phyloP scores from a whole-genome alignment of 2,329 filamentous ascomycete species.

The Orbilia oligospora region DNA sequence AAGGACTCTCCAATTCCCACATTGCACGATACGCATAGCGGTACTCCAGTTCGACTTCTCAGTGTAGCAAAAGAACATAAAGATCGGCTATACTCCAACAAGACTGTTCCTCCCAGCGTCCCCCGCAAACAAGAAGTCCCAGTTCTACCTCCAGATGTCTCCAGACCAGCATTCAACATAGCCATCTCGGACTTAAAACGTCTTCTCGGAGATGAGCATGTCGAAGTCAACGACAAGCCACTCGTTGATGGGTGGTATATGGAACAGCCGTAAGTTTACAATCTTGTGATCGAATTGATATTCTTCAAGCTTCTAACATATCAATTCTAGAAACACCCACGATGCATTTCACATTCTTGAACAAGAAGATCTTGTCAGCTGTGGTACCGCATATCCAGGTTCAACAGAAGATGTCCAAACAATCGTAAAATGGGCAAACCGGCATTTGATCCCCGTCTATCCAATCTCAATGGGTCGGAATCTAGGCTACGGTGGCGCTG shows the following conservation, averaged over 20 bases:
- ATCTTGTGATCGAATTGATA: background rate
- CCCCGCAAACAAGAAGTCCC: conserved; percentile 64
- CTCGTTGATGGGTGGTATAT: conserved; percentile 67
- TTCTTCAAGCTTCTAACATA: background rate
- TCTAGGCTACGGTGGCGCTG: conserved; percentile 73
- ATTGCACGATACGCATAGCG: conserved; percentile 66
- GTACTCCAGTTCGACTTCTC: conserved; percentile 67
- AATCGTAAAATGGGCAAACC: conserved; percentile 69
- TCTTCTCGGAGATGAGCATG: conserved; percentile 66
- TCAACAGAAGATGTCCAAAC: conserved; percentile 70
- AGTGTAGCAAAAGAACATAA: conserved; percentile 67
- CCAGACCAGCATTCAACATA: conserved; percentile 65
- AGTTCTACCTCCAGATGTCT: conserved; percentile 68
- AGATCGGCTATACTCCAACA: conserved; percentile 65
- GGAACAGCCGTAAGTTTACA: conserved; percentile 65
- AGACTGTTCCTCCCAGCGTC: conserved; percentile 65
- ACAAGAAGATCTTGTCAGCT: conserved; percentile 68
- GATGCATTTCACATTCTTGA: conserved; percentile 68
- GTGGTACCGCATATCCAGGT: conserved; percentile 69
- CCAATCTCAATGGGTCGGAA: conserved; percentile 71
- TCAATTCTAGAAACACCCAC: conserved; percentile 66
- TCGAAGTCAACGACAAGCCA: conserved; percentile 68
- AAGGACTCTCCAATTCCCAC: conserved; percentile 33
- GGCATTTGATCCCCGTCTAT: conserved; percentile 69
- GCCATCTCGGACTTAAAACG: conserved; percentile 67